Evolutionary conservation across 495 filamentous ascomycete species (phyloP).

Genomic region (Sabuloglossum arenarium): DNA sequence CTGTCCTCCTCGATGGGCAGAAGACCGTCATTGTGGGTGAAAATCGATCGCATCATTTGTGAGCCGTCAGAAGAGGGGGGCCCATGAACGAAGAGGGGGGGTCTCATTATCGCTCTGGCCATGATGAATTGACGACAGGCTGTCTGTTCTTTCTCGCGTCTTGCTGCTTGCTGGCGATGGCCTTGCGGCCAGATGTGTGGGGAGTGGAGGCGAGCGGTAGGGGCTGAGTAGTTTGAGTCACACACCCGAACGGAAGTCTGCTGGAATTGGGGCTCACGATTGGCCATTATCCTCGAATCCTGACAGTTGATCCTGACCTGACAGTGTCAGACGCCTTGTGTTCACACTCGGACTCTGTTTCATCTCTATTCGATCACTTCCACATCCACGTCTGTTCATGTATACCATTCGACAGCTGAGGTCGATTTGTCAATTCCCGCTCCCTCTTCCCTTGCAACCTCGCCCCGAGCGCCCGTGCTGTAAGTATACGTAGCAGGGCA

Average conservation of each 20-base stretch:
- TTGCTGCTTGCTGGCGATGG: constrained; percentile 1
- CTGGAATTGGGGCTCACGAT: not conserved
- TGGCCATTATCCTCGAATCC: not conserved
- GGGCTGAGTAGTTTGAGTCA: not conserved
- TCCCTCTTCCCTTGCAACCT: no score
- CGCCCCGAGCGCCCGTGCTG: not conserved
- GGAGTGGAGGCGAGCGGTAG: not conserved
- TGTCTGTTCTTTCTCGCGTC: no score
- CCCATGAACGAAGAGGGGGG: not conserved
- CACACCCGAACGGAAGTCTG: not conserved
- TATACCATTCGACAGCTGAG: no score
- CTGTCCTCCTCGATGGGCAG: not conserved
- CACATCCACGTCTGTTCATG: not conserved
- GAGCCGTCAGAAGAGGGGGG: not conserved
- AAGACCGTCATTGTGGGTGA: not conserved
- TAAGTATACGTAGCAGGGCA: not conserved
- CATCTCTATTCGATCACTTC: not conserved
- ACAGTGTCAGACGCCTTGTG: not conserved
- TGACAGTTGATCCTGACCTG: not conserved
- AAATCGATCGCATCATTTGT: not conserved
- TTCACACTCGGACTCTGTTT: not conserved
- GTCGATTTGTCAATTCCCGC: no score
- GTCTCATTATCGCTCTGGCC: not conserved
- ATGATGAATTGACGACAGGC: not conserved
- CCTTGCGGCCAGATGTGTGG: not conserved